A percentile compares a stretch with the other conserved stretches of the same genome.
phyloP scores from a whole-genome alignment of 2,329 filamentous ascomycete species.

The Aspergillus spinulosporus region DNA sequence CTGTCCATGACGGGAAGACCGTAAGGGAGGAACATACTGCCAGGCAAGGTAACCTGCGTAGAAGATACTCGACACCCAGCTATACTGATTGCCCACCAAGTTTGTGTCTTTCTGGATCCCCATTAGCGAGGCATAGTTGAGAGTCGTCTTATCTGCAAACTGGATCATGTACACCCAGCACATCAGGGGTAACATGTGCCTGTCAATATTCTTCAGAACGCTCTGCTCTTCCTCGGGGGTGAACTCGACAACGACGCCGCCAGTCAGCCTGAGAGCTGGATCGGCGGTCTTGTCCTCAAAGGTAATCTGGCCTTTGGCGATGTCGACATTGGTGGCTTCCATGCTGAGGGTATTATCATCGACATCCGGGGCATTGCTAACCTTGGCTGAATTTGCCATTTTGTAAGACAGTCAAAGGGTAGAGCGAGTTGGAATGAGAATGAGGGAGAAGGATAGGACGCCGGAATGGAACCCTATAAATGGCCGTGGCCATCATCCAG shows the following conservation, averaged over 20 bases:
- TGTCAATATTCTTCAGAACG: constrained; percentile 1
- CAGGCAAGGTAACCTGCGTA: constrained; percentile 45
- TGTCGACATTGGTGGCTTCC: background rate
- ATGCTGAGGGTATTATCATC: background rate
- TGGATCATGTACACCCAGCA: constrained; percentile 10
- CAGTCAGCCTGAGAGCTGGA: background rate
- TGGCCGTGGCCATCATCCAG: no score
- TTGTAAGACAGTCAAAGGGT: no score
- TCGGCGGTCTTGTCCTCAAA: background rate
- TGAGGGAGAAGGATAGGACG: no score
- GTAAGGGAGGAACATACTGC: constrained; percentile 32
- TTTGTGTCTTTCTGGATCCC: constrained; percentile 28
- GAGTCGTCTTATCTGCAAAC: constrained; percentile 10
- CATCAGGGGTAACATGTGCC: constrained; percentile 8
- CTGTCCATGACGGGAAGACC: background rate
- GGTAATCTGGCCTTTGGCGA: background rate
- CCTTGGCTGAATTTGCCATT: no score
- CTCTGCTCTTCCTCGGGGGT: background rate
- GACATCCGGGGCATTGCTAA: no score
- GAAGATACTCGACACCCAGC: constrained; percentile 48
- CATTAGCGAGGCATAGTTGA: constrained; percentile 21
- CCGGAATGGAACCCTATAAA: no score
- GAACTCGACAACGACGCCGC: background rate
- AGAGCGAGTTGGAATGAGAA: no score
- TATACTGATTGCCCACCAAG: constrained; percentile 48